These are phyloP conservation scores for Yamadazyma diospyri DNA, from an alignment of 1,139 yeast species.

Conservation along the genomic window DNA sequence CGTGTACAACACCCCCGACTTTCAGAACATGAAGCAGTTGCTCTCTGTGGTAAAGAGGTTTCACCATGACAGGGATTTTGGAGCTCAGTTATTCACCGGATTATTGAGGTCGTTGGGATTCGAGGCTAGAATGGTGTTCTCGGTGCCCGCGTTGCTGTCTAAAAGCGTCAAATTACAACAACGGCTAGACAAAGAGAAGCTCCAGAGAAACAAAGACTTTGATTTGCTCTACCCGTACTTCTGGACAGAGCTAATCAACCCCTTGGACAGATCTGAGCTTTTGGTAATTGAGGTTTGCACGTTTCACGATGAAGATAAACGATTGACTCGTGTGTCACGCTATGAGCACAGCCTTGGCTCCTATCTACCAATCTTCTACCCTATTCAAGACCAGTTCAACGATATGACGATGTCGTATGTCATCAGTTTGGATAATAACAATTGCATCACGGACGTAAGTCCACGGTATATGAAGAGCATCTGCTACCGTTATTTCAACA, in stretches of 20 bases:
- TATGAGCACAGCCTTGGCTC: slow-evolving; percentile 6
- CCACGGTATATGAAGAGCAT: slow-evolving; percentile 35
- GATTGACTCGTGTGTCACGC: slow-evolving; percentile 23
- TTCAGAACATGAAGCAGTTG: slow-evolving; percentile 14
- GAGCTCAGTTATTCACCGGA: slow-evolving; percentile 35
- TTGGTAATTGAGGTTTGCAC: slow-evolving; percentile 29
- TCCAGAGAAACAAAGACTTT: slow-evolving; percentile 27
- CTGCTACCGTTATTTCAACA: slow-evolving; percentile 30
- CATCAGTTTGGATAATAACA: slow-evolving; percentile 19
- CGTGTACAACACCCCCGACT: slow-evolving; percentile 19
- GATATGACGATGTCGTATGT: slow-evolving; percentile 37
- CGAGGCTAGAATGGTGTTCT: slow-evolving; percentile 31
- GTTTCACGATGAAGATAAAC: slow-evolving; percentile 30
- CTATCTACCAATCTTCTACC: slow-evolving; percentile 22
- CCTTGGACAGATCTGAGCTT: slow-evolving; percentile 25
- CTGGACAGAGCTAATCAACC: slow-evolving; percentile 41
- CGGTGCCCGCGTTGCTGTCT: slow-evolving; percentile 29
- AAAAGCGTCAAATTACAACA: slow-evolving; percentile 23
- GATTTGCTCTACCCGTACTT: slow-evolving; percentile 38
- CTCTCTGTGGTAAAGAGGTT: slow-evolving; percentile 21
- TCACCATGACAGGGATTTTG: slow-evolving; percentile 35
- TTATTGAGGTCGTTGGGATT: slow-evolving; percentile 31
- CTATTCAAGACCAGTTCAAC: slow-evolving; percentile 24
- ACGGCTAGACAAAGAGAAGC: slow-evolving; percentile 18
- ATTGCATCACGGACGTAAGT: slow-evolving; percentile 28